phyloP scores from a whole-genome alignment of 495 filamentous ascomycete genomes.

The Penicillium chermesinum region DNA sequence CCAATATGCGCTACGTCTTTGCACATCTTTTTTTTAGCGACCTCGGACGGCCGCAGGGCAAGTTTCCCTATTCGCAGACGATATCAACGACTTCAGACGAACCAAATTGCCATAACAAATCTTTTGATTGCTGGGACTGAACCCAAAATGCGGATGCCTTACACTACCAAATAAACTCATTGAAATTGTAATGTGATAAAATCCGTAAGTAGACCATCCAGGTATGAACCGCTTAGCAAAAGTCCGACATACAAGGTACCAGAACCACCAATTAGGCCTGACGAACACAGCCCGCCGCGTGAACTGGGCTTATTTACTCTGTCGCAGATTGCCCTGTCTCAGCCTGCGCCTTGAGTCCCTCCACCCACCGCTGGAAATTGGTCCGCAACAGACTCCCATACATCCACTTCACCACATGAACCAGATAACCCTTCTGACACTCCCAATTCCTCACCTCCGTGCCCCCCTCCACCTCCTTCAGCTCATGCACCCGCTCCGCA shows the following conservation, averaged over 20 bases:
- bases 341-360: constrained; percentile 34
- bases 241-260: too few species aligned
- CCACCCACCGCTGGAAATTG: constrained; percentile 38
- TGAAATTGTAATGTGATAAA: too few species aligned
- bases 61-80: too few species aligned
- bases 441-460: constrained; percentile 44
- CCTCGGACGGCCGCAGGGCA: neutral
- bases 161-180: too few species aligned
- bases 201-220: too few species aligned
- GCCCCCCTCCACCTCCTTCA: constrained; percentile 23
- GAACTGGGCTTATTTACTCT: neutral
- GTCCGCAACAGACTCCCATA: constrained; percentile 27
- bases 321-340: constrained; percentile 9
- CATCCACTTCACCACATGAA: constrained; percentile 37
- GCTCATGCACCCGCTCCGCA: constrained; percentile 39
- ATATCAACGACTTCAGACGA: too few species aligned
- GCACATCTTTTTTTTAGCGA: constrained; percentile 3
- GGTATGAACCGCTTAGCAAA: too few species aligned
- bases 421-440: constrained; percentile 33
- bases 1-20: constrained; percentile 9
- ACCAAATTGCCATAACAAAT: too few species aligned
- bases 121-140: too few species aligned
- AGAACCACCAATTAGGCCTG: too few species aligned
- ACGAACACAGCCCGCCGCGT: too few species aligned
- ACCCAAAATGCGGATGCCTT: too few species aligned